Evolutionary conservation across 345 rosid genomes (phyloP), one percentile per base, ranked within the genome.

Genomic region (Crucihimalaya himalaica): DNA sequence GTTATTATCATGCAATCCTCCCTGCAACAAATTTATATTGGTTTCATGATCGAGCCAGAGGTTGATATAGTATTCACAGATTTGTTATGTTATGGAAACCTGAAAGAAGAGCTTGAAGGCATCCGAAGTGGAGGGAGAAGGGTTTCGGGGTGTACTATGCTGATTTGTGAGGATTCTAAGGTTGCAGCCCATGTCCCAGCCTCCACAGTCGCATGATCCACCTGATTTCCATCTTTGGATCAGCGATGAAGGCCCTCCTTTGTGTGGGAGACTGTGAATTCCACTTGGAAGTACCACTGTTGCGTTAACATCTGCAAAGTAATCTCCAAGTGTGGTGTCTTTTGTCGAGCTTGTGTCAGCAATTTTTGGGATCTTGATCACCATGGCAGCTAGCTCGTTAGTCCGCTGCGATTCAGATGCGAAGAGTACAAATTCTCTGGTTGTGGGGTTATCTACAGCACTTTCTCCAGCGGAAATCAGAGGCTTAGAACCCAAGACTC

Each of bases 181-280:
- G 69, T 86, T 80, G 80, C 97, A 95, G 20, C 93, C 93, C 76
- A 88, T 76, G 75, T 95, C 99, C 99, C 99, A 95, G 66, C 97
- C 99, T 71, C 97, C 99, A 71, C 99, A 95, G 71, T 95, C 97
- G 65, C 99, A 95, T 64, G 92, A 81, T 13, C 99, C 99, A 62
- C 97, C 97, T 42, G 97, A 82, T 72, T 80, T 86, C 99, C 97
- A 95, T 3, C 97, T 86, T 48, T 95, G 90, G 61, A 92, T 84
- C 81, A 95, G 65, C 6, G 99, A 87, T 9, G 96, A 89, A 61
- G 97, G 99, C 21, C 86, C 96, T 57, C 97, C 97, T 70, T 84
- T 87, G 76, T 84, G 86, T 35, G 97, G 97, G 46, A 95, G 83
- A 71, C 93, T 81, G 68, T 95, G 99, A 57, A 80, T 70, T 10